phyloP scores from a whole-genome alignment of 176 grass and related monocot genomes.

The Triticum timopheevii region DNA sequence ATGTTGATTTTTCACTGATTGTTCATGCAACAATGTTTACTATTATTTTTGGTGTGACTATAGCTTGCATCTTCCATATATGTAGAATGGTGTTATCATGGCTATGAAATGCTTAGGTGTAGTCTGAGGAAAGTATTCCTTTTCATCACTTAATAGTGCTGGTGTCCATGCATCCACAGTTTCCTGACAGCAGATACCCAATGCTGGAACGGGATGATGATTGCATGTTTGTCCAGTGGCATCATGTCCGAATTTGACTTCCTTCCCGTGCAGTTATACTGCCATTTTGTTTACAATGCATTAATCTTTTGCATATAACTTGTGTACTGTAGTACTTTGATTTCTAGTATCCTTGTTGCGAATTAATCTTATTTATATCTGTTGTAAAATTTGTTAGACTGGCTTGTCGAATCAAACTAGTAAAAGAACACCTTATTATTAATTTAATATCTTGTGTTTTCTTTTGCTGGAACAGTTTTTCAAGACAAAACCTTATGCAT shows the following conservation, averaged over 20 bases:
- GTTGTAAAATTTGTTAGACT: neutral
- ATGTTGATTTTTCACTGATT: conserved; percentile 9
- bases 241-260: neutral
- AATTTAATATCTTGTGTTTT: neutral
- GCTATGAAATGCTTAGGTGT: neutral
- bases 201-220: neutral
- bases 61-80: neutral
- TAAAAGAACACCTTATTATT: neutral
- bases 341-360: neutral
- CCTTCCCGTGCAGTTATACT: neutral
- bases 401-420: neutral
- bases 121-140: neutral
- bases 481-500: conserved; percentile 68
- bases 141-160: neutral
- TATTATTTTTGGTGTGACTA: conserved; percentile 8
- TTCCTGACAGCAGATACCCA: neutral
- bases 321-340: neutral
- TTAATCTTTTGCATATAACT: neutral
- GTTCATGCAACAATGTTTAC: neutral
- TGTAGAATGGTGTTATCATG: neutral
- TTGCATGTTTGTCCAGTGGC: neutral
- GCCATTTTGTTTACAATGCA: neutral
- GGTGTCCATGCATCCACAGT: neutral
- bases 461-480: conserved; percentile 54
- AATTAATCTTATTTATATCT: neutral